Evolutionary conservation across 2,329 filamentous ascomycete species (phyloP).

Genomic region (Epicoccum nigrum): DNA sequence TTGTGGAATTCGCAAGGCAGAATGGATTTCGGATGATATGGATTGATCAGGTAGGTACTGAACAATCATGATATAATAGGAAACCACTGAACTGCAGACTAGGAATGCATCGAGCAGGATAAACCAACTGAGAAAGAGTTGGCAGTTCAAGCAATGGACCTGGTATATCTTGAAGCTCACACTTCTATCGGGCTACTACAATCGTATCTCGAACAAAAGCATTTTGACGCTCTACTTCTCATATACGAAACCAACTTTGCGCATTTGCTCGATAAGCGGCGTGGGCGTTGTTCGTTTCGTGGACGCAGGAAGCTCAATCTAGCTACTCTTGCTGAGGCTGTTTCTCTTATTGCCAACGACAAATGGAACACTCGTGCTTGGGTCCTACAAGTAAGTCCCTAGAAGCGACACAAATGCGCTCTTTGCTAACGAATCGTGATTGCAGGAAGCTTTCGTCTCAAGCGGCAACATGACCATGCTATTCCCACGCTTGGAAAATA

Average conservation of each 20-base stretch:
- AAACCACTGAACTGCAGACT: background rate
- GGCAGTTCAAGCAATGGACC: background rate
- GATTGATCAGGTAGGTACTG: background rate
- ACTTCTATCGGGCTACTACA: background rate
- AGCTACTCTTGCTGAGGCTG: background rate
- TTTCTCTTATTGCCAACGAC: background rate
- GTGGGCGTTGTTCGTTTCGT: background rate
- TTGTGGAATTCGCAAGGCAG: background rate
- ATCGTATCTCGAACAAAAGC: background rate
- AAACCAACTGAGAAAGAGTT: background rate
- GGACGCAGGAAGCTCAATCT: background rate
- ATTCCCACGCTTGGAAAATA: background rate
- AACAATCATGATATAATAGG: background rate
- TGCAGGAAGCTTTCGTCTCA: background rate
- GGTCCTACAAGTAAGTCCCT: background rate
- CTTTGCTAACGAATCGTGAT: no score
- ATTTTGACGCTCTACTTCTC: background rate
- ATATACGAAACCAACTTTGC: background rate
- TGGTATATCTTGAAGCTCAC: background rate
- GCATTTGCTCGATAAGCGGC: background rate
- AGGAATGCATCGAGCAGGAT: conserved; percentile 1
- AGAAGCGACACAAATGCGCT: no score
- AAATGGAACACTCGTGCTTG: background rate
- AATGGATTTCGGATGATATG: conserved; percentile 1
- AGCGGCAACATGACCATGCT: background rate